Evolutionary conservation across 1,284 basidiomycete species (phyloP).

Genomic region (Tilletia setariae): DNA sequence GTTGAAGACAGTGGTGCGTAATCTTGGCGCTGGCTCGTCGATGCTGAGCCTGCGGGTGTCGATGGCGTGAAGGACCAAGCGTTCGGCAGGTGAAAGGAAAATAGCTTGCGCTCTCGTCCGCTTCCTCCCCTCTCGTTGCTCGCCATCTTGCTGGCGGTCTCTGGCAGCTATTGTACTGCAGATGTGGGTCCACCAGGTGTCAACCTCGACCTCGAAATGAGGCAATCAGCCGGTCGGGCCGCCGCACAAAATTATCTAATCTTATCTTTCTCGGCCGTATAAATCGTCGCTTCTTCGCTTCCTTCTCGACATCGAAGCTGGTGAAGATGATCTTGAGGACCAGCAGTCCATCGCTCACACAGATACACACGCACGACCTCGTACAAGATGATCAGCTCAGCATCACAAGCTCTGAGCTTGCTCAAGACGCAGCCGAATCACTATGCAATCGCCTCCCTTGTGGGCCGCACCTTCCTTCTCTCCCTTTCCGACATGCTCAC

Average conservation of each 20-base stretch:
- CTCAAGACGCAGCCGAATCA: constrained; percentile 68
- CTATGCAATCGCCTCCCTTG: constrained; percentile 85
- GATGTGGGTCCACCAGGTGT: no score
- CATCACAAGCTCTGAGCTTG: constrained; percentile 53
- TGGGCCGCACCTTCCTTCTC: constrained; percentile 80
- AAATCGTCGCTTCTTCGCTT: not conserved
- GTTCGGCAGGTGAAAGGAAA: not conserved
- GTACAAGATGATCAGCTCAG: constrained; percentile 17
- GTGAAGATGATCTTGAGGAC: not conserved
- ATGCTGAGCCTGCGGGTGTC: not conserved
- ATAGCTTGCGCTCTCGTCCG: not conserved
- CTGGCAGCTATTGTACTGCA: no score
- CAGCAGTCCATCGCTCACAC: not conserved
- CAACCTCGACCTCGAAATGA: no score
- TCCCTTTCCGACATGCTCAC: constrained; percentile 86
- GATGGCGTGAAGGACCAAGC: constrained; percentile 1
- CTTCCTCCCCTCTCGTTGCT: not conserved
- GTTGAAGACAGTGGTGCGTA: not conserved
- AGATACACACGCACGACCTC: not conserved
- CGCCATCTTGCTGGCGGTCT: no score
- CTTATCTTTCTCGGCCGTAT: constrained; percentile 9
- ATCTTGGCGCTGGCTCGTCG: not conserved
- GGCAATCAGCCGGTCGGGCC: no score
- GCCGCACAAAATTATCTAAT: not conserved
- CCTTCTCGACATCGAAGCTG: not conserved